Conservation (phyloP, 345 rosid genomes). For the Garcia nutans region DNA sequence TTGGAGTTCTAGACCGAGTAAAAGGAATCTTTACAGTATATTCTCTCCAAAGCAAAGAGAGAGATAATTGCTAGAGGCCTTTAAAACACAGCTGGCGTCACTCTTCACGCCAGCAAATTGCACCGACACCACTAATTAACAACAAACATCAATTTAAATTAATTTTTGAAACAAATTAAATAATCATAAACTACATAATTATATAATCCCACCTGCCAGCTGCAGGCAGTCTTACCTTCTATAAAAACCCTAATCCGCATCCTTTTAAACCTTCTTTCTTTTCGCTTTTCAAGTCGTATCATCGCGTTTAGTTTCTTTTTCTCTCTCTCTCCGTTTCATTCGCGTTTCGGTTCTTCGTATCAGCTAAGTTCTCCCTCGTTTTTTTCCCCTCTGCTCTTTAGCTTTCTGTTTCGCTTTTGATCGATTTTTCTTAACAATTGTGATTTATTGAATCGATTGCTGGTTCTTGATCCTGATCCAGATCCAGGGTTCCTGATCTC, state of each 20-base stretch:
- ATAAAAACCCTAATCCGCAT: slow-evolving; percentile 21
- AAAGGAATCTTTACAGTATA: not conserved
- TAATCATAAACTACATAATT: too few relatives aligned
- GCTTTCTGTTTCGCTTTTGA: not conserved
- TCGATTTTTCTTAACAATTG: not conserved
- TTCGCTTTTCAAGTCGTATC: not conserved
- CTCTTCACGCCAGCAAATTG: slow-evolving; percentile 29
- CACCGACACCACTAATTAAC: slow-evolving; percentile 28
- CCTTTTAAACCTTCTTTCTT: slow-evolving; percentile 5
- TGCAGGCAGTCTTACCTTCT: not conserved
- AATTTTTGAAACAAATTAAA: not conserved
- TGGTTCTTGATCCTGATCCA: slow-evolving; percentile 19
- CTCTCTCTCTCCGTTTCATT: not conserved
- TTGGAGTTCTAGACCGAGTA: not conserved
- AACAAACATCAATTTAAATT: not conserved
- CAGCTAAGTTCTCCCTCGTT: slow-evolving; percentile 27
- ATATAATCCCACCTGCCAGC: not conserved
- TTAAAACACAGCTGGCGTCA: slow-evolving; percentile 38
- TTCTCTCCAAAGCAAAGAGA: not conserved
- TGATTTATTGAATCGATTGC: not conserved
- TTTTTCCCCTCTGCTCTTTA: not conserved
- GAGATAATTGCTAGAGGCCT: not conserved
- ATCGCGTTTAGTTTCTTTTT: not conserved
- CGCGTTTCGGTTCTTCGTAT: slow-evolving; percentile 6
- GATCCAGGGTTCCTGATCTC: slow-evolving; percentile 28